Evolutionary conservation across 208 protist species (phyloP), one percentile per base, ranked within the genome.

Genomic region (Balamuthia mandrillaris): DNA sequence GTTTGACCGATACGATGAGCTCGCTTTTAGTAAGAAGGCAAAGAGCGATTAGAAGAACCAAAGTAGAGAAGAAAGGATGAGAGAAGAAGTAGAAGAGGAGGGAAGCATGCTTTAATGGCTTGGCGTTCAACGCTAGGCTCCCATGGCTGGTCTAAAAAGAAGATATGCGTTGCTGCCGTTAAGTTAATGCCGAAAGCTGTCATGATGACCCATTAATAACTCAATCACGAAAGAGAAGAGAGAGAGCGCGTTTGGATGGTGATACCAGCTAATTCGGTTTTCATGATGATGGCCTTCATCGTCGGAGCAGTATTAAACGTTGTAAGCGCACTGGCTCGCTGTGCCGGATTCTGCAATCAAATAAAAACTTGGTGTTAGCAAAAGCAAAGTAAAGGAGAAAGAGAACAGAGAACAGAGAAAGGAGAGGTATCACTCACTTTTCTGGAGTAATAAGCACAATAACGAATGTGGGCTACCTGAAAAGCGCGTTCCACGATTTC

Each of bases 51-150:
- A 9, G 37, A n/a, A n/a, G n/a, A n/a, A n/a, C n/a, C n/a, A n/a
- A n/a, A n/a, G n/a, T n/a, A n/a, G n/a, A n/a, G n/a, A n/a, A n/a
- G n/a, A n/a, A n/a, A n/a, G n/a, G n/a, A n/a, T n/a, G n/a, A n/a
- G n/a, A n/a, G n/a, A n/a, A n/a, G n/a, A n/a, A n/a, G n/a, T n/a
- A n/a, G n/a, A n/a, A n/a, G n/a, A n/a, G n/a, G n/a, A n/a, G n/a
- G n/a, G n/a, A 72, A n/a, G n/a, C n/a, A n/a, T n/a, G n/a, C n/a
- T 44, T 90, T 88, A n/a, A 91, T 90, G 29, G 88, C 87, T 54
- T 91, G 88, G 35, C 61, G 31, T 35, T 91, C 88, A n/a, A 88
- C 85, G 3, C 35, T 35, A 0, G 24, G 29, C 18, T 61, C 65
- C 66, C 49, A 90, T 21, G 87, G 60, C 24, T 82, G 88, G 37